Evolutionary conservation across 345 rosid genomes (phyloP).

Genomic region (Brassica carinata): DNA sequence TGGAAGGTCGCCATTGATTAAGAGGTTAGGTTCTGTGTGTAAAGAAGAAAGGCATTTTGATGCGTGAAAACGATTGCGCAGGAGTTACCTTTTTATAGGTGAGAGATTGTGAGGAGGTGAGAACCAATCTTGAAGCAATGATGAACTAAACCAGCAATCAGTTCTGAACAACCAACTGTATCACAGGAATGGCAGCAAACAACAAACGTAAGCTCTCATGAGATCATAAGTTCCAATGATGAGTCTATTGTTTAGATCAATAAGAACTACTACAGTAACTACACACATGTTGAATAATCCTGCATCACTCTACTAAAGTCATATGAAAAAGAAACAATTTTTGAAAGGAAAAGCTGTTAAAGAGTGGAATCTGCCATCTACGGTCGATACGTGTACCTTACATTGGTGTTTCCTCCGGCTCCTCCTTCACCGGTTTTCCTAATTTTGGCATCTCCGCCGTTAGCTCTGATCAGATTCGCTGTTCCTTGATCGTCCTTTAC

Average conservation of each 20-base stretch:
- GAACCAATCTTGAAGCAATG: no score
- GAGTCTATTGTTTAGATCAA: conserved; percentile 97
- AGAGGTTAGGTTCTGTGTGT: no score
- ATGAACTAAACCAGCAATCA: no score
- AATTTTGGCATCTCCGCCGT: conserved; percentile 32
- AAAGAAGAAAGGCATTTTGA: no score
- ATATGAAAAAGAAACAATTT: no score
- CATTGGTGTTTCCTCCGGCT: conserved; percentile 11
- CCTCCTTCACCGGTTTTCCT: neutral
- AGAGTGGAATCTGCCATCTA: conserved; percentile 78
- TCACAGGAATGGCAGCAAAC: neutral
- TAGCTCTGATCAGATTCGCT: conserved; percentile 30
- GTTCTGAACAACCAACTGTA: no score
- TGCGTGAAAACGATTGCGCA: no score
- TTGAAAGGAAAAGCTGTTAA: neutral
- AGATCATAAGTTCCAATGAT: conserved; percentile 51
- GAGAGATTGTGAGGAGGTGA: no score
- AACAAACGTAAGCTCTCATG: neutral
- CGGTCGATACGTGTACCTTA: conserved; percentile 59
- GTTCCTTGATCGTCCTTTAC: conserved; percentile 27
- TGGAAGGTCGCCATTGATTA: no score
- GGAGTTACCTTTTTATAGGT: no score
- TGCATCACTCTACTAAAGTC: conserved; percentile 42
- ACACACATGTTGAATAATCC: conserved; percentile 94
- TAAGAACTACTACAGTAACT: conserved; percentile 62